phyloP scores from a whole-genome alignment of 2,329 filamentous ascomycete species.

The Grosmannia huntii region DNA sequence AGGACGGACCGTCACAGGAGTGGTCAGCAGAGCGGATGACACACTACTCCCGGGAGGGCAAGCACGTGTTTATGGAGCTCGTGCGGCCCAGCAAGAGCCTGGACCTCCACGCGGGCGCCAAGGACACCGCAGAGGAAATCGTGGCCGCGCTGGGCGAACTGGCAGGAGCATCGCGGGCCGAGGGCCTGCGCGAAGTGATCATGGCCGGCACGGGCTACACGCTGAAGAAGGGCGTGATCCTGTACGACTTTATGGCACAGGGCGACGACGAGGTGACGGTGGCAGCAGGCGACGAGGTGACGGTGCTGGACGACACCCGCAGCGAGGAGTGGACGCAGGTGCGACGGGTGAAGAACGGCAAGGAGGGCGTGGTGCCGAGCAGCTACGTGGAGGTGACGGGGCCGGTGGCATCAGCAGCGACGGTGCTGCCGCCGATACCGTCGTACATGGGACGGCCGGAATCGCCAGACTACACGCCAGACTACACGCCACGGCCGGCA shows the following conservation, averaged over 20 bases:
- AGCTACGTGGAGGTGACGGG: conserved; percentile 89
- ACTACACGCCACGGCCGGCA: not conserved
- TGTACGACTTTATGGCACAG: conserved; percentile 95
- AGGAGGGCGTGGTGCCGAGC: conserved; percentile 90
- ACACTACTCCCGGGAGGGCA: conserved; percentile 96
- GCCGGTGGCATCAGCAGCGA: conserved; percentile 34
- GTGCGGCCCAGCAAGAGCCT: conserved; percentile 86
- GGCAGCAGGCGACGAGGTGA: conserved; percentile 75
- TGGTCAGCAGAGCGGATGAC: conserved; percentile 92
- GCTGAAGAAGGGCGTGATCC: conserved; percentile 71
- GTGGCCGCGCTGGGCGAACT: conserved; percentile 79
- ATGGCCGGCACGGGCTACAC: conserved; percentile 57
- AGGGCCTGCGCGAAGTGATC: conserved; percentile 73
- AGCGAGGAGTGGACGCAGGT: conserved; percentile 99
- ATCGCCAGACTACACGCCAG: conserved; percentile 23
- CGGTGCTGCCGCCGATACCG: conserved; percentile 8
- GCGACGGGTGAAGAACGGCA: conserved; percentile 75
- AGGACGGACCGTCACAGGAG: conserved; percentile 75
- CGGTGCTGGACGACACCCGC: conserved; percentile 77
- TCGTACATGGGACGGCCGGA: conserved; percentile 21
- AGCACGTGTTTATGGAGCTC: conserved; percentile 92
- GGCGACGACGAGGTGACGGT: conserved; percentile 95
- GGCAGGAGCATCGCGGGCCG: conserved; percentile 72
- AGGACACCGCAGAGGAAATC: conserved; percentile 93
- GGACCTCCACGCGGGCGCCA: conserved; percentile 93